Percentiles rank a stretch among this genome's conserved stretches.
These are phyloP conservation scores for Fusarium gaditjirri DNA, from an alignment of 2,329 filamentous ascomycete genomes.

Conservation along the genomic window DNA sequence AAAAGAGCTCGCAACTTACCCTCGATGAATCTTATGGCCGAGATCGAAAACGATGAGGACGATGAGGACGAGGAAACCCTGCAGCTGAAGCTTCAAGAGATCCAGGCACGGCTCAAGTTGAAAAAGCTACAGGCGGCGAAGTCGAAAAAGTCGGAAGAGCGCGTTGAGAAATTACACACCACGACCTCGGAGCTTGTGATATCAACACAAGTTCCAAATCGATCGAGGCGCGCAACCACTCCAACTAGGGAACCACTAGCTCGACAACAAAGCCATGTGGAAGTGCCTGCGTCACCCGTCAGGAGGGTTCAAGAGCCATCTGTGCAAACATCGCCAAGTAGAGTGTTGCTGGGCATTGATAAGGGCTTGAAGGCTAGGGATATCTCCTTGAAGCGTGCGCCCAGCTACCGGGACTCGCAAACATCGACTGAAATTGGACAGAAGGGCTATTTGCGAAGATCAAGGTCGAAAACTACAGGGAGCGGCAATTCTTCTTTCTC, in stretches of 20 bases:
- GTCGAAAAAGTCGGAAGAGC: conserved; percentile 35
- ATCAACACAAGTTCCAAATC: conserved; percentile 35
- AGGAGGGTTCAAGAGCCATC: conserved; percentile 63
- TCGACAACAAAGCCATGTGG: conserved; percentile 58
- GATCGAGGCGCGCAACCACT: conserved; percentile 42
- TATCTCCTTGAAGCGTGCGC: conserved; percentile 82
- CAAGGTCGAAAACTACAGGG: conserved; percentile 55
- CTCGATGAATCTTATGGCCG: conserved; percentile 47
- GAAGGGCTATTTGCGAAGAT: conserved; percentile 56
- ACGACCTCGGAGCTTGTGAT: conserved; percentile 39
- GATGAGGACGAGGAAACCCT: conserved; percentile 92
- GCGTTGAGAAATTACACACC: conserved; percentile 28
- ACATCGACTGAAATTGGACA: conserved; percentile 29
- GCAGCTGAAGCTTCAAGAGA: conserved; percentile 85
- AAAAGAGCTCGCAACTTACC: conserved; percentile 40
- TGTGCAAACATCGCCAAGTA: conserved; percentile 78
- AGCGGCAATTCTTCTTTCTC: conserved; percentile 38
- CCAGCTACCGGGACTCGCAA: conserved; percentile 54
- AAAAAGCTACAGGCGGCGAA: conserved; percentile 80
- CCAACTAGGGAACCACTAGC: conserved; percentile 39
- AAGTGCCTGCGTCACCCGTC: conserved; percentile 82
- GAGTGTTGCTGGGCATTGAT: conserved; percentile 87
- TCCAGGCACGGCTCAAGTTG: conserved; percentile 86
- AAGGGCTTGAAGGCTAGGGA: conserved; percentile 85
- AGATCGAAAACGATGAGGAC: conserved; percentile 61